Evolutionary conservation across 495 filamentous ascomycete species (phyloP), one percentile per base, ranked within the genome.

Genomic region (Trichoderma orchidacearum): DNA sequence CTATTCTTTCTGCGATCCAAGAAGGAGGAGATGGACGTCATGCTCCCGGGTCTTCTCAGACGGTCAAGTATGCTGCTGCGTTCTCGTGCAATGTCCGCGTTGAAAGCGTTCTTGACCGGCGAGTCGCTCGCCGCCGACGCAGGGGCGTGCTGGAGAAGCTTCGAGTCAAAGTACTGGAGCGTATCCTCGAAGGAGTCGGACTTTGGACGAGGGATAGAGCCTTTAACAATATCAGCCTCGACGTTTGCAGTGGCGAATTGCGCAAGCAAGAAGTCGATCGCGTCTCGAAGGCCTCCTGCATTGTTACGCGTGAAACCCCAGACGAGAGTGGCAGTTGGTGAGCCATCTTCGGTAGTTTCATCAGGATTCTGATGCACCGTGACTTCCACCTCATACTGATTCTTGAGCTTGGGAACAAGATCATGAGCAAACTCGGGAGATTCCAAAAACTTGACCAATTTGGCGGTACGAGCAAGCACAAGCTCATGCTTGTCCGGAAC

Each of bases 161-260:
- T 96, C 0, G 90, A 93, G 68, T 96, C 86, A 69, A 99, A 99
- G 75, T 89, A 96, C 27, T 89, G 91, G 30, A 96, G 79, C 36
- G 89, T 91, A 59, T 97, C 94, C 64, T 97, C 93, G 64, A 97
- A 99, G 1, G 93, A 95, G 70, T 99, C 93, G 4, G 93, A 96
- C 75, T 97, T 96, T 53, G 93, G 94, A 48, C 92, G 85, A 0
- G 92, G 90, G 59, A 97, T 92, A 13, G 89, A 85, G 53, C 94
- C 93, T 68, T 93, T 95, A 61, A 99, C 83, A 23, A 88, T 82
- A 45, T 80, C 87, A 3, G 85, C 84, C 60, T 95, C 87, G 31
- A 96, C 80, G n/a, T 87, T 86, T 38, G 88, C 85, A 2, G 85
- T 81, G 23, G 91, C 85, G 54, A 97, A 79, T 56, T 87, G 83